Evolutionary conservation across 306 rosid species (phyloP).

Genomic region (Trifolium repens): DNA sequence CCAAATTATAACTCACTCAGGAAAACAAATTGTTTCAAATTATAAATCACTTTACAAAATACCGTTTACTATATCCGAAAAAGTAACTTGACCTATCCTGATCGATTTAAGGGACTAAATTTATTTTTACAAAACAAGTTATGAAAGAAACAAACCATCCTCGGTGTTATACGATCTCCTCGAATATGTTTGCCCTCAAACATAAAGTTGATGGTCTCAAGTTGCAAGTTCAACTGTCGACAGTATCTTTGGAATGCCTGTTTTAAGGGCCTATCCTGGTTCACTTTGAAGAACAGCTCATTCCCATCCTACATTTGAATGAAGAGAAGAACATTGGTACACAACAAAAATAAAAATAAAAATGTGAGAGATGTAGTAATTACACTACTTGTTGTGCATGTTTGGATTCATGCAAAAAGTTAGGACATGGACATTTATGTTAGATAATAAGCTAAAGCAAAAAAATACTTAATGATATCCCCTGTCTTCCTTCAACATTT

Average conservation of each 20-base stretch:
- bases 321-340: slow-evolving; percentile 4
- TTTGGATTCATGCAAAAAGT: neutral
- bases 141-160: slow-evolving; percentile 33
- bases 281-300: slow-evolving; percentile 22
- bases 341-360: neutral
- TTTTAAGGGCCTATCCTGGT: neutral
- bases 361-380: neutral
- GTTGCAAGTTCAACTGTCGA: neutral
- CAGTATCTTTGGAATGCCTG: neutral
- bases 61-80: too few relatives aligned
- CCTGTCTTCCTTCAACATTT: too few relatives aligned
- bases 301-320: slow-evolving; percentile 40
- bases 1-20: too few relatives aligned
- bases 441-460: too few relatives aligned
- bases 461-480: too few relatives aligned
- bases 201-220: neutral
- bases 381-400: neutral
- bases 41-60: too few relatives aligned
- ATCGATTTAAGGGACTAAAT: too few relatives aligned
- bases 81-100: too few relatives aligned
- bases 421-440: neutral
- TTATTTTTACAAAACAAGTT: neutral
- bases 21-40: too few relatives aligned
- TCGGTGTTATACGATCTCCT: slow-evolving; percentile 12
- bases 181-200: neutral